Base-by-base conservation (phyloP, 257 asterid species). In the Pogostemon cablin region DNA sequence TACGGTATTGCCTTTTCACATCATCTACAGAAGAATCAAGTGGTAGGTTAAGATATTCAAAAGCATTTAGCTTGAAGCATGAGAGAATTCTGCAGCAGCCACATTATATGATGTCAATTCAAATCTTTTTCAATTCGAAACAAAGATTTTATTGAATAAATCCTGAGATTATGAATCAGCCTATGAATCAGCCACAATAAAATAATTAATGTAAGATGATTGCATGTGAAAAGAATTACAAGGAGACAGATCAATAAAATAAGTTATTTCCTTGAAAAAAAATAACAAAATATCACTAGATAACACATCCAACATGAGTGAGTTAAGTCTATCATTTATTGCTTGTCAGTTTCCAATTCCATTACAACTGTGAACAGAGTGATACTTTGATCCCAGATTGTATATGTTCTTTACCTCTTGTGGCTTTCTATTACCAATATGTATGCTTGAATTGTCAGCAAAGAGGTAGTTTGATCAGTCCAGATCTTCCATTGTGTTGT, bases 11-110 rank as follows among this genome's bases (percentile, higher is more conserved):
- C 79, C 73, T 88, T 81, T 86, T 91, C 59, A 95, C 95, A 0
- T 87, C 97, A 40, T 83, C 96, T 35, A 84, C 44, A 48, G 98
- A 78, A 50, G 99, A 89, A 73, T 79, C 85, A 81, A 95, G 86
- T 60, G 99, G 85, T 70, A 95, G 76, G 75, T 93, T 93, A 55
- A 93, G 99, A 83, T 87, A 74, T 59, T 93, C 99, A 86, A 88
- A 93, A 48, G 99, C 88, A 81, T 93, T 93, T 76, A 93, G 80
- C 83, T 91, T 95, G 89, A 95, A 95, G 84, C 99, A 91, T 3
- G 99, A 91, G 78, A 95, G 98, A 75, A 95, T 91, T 98, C 99
- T 95, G 78, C 77, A 78, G 38, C 72, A 72, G 55, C 67, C 75
- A 59, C 57, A 54, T 62, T 49, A 59, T 20, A 69, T 49, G 68